These are phyloP conservation scores for Albugo laibachii DNA, from an alignment of 352 stramenopile species.

Conservation along the genomic window DNA sequence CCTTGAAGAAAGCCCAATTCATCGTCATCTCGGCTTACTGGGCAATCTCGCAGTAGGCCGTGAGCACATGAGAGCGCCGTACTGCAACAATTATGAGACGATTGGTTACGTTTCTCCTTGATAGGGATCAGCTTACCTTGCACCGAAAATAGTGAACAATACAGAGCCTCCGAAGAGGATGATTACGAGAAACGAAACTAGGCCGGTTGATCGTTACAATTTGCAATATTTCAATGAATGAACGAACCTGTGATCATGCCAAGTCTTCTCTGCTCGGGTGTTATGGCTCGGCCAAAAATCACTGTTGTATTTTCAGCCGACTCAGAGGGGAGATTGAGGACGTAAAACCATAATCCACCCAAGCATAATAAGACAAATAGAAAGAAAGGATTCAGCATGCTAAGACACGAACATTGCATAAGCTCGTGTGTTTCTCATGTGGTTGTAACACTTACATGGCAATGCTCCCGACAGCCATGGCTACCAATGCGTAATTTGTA, in stretches of 20 bases:
- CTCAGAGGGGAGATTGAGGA: conserved; percentile 45
- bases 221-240: background rate
- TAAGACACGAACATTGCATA: background rate
- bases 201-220: background rate
- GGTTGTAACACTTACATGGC: conserved; percentile 41
- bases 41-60: conserved; percentile 59
- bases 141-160: conserved; percentile 70
- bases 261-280: conserved; percentile 62
- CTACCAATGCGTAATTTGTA: conserved; percentile 68
- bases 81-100: conserved; percentile 11
- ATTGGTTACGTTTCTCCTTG: background rate
- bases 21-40: conserved; percentile 50
- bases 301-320: conserved; percentile 50
- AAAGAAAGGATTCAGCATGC: conserved; percentile 57
- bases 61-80: conserved; percentile 54
- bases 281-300: conserved; percentile 43
- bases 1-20: conserved; percentile 59
- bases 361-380: conserved; percentile 75
- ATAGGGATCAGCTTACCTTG: conserved; percentile 24
- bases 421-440: background rate
- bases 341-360: conserved; percentile 61
- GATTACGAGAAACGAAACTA: conserved; percentile 54
- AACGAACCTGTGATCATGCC: conserved; percentile 41
- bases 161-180: conserved; percentile 72
- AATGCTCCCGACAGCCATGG: conserved; percentile 48